Evolutionary conservation across 208 protist species (phyloP), one percentile per base, ranked within the genome.

Genomic region (Trypanosoma rangeli): DNA sequence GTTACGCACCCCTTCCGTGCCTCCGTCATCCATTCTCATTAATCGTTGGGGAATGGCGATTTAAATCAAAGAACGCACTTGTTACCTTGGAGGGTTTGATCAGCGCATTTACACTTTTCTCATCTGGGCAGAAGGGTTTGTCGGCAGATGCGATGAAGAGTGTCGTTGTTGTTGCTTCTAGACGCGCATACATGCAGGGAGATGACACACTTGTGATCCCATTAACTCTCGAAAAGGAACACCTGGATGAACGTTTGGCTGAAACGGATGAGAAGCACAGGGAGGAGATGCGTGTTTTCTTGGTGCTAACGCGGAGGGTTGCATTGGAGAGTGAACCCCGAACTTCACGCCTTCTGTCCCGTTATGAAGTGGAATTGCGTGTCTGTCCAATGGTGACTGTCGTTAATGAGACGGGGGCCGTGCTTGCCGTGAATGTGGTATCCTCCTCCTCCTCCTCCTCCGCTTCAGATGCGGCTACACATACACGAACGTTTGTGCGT

Each of bases 301-400:
- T 82, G 35, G 62, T 78, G 24, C 46, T 77, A 16, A 68, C 49
- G 28, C 57, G 74, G 22, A 52, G 29, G 50, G n/a, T 82, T 37
- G 64, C 76, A 22, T 31, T 61, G 22, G 72, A 82, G 57, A 68
- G 35, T 48, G 22, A 26, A 37, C 73, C 39, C n/a, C 73, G 79
- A 31, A 70, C 63, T 0, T 68, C 59, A 49, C 60, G 46, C 22
- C 61, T 78, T 12, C 56, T 80, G 28, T 63, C 68, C 3, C 73
- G 74, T 31, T 82, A 78, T 67, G 80, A 85, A 24, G 71, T 85
- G 18, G 48, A 64, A 37, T 24, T 81, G n/a, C 37, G 58, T 33
- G 13, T 85, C 22, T 68, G 63, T 24, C 80, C 80, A 12, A 31
- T 79, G 10, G 42, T 70, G 3, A 68, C 73, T 46, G 48, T 85